Evolutionary conservation across 208 protist genomes (phyloP).

Genomic region (Leishmania lainsoni): DNA sequence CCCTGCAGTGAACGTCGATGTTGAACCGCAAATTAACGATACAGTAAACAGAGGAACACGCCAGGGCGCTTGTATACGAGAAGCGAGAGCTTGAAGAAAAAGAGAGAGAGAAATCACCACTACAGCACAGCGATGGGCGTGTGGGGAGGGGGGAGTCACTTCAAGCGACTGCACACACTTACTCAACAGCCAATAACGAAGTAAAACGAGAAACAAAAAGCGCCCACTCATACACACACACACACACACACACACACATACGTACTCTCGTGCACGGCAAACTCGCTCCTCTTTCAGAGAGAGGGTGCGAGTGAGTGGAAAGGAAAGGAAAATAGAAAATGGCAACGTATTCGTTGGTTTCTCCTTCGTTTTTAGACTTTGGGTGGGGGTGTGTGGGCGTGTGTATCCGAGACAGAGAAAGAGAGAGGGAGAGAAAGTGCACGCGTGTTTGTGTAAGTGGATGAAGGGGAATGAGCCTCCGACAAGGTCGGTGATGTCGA

Average conservation of each 20-base stretch:
- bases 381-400: slow-evolving; percentile 3
- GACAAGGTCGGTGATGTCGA: neutral
- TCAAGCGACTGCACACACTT: neutral
- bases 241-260: neutral
- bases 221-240: neutral
- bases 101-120: neutral
- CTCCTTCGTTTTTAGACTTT: neutral
- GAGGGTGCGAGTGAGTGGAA: neutral
- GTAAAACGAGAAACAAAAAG: neutral
- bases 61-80: neutral
- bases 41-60: neutral
- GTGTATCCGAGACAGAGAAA: neutral
- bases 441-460: too few species aligned
- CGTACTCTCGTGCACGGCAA: neutral
- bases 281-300: neutral
- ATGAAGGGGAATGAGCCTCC: neutral
- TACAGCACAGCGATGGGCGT: neutral
- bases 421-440: too few species aligned
- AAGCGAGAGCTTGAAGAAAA: neutral
- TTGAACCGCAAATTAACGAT: neutral
- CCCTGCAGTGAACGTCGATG: neutral
- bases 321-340: neutral
- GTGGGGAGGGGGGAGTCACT: neutral
- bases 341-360: neutral
- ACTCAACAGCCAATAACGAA: neutral